Conservation (phyloP, 352 stramenopile species). For the Thraustotheca clavata region DNA sequence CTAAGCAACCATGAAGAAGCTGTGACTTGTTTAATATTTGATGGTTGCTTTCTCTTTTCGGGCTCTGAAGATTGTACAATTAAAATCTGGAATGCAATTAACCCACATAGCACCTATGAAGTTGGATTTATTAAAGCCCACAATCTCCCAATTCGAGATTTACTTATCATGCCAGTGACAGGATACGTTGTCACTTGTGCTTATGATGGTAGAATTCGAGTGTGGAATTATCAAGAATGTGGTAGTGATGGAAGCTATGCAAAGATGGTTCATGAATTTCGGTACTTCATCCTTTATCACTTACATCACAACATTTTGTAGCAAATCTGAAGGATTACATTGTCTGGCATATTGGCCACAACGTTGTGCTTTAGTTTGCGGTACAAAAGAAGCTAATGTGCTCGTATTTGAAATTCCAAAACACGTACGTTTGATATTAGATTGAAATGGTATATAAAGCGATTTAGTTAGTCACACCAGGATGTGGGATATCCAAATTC, state of each 20-base stretch:
- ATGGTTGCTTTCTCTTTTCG: constrained; percentile 71
- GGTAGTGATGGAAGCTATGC: constrained; percentile 11
- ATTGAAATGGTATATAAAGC: not conserved
- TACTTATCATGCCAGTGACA: constrained; percentile 33
- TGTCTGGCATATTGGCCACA: constrained; percentile 10
- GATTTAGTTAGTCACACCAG: not conserved
- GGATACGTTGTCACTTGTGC: constrained; percentile 40
- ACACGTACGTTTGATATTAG: not conserved
- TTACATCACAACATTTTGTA: not conserved
- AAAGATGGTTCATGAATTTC: constrained; percentile 5
- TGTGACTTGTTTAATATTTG: constrained; percentile 39
- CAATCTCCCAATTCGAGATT: constrained; percentile 37
- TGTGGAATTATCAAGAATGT: constrained; percentile 46
- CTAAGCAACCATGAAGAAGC: constrained; percentile 49
- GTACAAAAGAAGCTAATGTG: constrained; percentile 15
- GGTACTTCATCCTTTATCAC: not conserved
- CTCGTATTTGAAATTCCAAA: constrained; percentile 14
- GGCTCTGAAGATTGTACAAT: constrained; percentile 56
- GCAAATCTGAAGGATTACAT: constrained; percentile 3
- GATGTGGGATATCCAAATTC: no score
- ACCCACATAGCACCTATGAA: constrained; percentile 41
- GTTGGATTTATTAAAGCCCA: constrained; percentile 39
- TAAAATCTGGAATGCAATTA: constrained; percentile 58
- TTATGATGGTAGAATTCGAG: constrained; percentile 42
- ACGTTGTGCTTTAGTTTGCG: constrained; percentile 7